Evolutionary conservation across 805 yeast species (phyloP).

Genomic region (Millerozyma miso): DNA sequence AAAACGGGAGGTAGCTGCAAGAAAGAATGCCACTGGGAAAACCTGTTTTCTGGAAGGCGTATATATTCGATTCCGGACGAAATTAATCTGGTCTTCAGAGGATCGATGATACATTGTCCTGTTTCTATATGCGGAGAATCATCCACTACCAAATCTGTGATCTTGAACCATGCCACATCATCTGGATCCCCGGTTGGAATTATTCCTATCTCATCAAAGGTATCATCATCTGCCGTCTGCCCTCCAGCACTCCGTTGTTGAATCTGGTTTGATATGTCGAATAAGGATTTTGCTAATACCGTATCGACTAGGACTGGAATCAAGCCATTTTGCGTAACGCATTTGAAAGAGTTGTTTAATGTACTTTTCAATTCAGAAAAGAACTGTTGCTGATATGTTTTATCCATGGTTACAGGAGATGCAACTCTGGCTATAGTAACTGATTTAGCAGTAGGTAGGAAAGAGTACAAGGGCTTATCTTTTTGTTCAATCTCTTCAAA

Average conservation of each 20-base stretch:
- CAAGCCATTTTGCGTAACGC: slow-evolving; percentile 61
- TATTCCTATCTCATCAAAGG: slow-evolving; percentile 21
- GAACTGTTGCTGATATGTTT: slow-evolving; percentile 56
- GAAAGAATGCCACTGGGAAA: slow-evolving; percentile 45
- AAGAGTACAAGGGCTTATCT: slow-evolving; percentile 17
- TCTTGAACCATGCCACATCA: slow-evolving; percentile 79
- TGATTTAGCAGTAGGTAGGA: slow-evolving; percentile 51
- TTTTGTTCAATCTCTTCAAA: slow-evolving; percentile 14
- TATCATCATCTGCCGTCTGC: slow-evolving; percentile 16
- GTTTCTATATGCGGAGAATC: slow-evolving; percentile 14
- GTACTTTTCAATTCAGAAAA: slow-evolving; percentile 55
- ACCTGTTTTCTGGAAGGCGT: slow-evolving; percentile 29
- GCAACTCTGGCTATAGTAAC: slow-evolving; percentile 65
- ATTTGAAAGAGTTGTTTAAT: slow-evolving; percentile 55
- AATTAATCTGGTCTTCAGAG: slow-evolving; percentile 61
- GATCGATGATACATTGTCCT: slow-evolving; percentile 57
- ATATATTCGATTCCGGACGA: slow-evolving; percentile 58
- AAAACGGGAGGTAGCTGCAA: slow-evolving; percentile 40
- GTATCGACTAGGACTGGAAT: slow-evolving; percentile 79
- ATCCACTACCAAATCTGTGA: slow-evolving; percentile 47
- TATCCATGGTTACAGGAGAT: slow-evolving; percentile 65
- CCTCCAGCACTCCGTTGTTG: neutral
- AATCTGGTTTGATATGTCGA: slow-evolving; percentile 21
- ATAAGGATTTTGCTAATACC: slow-evolving; percentile 53
- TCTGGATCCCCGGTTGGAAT: slow-evolving; percentile 64